These are phyloP conservation scores for Backusella westeae DNA, from an alignment of 192 early-diverging fungal genomes.

Conservation along the genomic window DNA sequence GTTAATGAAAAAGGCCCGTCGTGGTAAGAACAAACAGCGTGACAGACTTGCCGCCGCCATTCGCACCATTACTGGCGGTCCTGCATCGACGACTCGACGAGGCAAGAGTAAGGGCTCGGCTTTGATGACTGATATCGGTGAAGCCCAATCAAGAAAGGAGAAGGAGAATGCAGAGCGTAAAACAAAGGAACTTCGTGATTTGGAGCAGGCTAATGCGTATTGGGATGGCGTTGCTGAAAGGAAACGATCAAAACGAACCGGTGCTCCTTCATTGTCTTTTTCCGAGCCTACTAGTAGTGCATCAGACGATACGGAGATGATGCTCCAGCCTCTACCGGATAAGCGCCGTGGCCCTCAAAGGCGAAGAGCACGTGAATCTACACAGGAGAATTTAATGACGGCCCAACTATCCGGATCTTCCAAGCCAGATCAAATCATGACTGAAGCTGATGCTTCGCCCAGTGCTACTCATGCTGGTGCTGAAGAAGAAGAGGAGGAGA, in stretches of 20 bases:
- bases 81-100: constrained; percentile 28
- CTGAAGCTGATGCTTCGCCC: constrained; percentile 15
- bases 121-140: constrained; percentile 52
- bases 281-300: background rate
- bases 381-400: background rate
- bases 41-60: constrained; percentile 34
- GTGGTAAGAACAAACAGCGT: constrained; percentile 51
- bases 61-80: constrained; percentile 38
- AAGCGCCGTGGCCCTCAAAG: constrained; percentile 1
- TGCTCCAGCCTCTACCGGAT: background rate
- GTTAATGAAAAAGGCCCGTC: constrained; percentile 47
- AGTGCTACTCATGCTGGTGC: background rate
- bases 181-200: constrained; percentile 42
- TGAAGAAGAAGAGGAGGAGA: constrained; percentile 20
- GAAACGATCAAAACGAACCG: background rate
- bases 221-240: constrained; percentile 37
- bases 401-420: background rate
- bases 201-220: constrained; percentile 41
- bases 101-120: constrained; percentile 42
- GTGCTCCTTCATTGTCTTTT: background rate
- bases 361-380: constrained; percentile 5
- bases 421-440: background rate
- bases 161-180: constrained; percentile 45
- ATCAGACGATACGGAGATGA: constrained; percentile 4
- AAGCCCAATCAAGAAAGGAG: constrained; percentile 43